Evolutionary conservation across 2,329 filamentous ascomycete species (phyloP).

Genomic region (Ascochyta lentis): DNA sequence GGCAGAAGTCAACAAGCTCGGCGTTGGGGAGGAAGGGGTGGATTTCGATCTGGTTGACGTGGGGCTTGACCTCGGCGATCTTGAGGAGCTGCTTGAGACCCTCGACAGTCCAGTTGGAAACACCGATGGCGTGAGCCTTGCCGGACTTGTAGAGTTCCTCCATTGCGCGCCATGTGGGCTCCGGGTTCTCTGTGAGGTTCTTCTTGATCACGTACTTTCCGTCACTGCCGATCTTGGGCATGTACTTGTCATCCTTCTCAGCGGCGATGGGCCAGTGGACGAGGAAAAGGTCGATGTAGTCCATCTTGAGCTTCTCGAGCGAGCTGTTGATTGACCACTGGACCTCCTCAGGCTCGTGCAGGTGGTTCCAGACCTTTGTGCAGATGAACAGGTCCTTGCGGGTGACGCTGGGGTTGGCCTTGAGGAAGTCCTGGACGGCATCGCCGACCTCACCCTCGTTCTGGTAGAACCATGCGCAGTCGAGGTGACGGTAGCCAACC

Average conservation of each 20-base stretch:
- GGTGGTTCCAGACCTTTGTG: conserved; percentile 71
- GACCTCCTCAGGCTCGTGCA: conserved; percentile 63
- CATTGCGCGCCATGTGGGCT: conserved; percentile 71
- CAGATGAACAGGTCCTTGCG: conserved; percentile 72
- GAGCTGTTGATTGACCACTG: conserved; percentile 68
- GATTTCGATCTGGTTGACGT: conserved; percentile 77
- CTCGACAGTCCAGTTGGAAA: conserved; percentile 73
- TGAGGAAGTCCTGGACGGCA: conserved; percentile 66
- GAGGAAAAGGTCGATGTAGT: conserved; percentile 74
- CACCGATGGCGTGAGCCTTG: conserved; percentile 70
- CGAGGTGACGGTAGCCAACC: conserved; percentile 68
- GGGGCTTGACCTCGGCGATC: conserved; percentile 70
- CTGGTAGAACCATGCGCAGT: conserved; percentile 73
- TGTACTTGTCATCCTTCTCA: conserved; percentile 59
- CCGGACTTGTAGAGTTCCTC: conserved; percentile 69
- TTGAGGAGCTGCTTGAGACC: conserved; percentile 72
- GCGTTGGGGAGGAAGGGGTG: conserved; percentile 76
- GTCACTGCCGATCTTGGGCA: conserved; percentile 62
- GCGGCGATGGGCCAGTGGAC: conserved; percentile 66
- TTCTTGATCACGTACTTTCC: conserved; percentile 69
- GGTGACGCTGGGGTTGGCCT: conserved; percentile 60
- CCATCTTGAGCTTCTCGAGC: conserved; percentile 65
- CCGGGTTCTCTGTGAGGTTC: conserved; percentile 70
- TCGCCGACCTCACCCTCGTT: conserved; percentile 75
- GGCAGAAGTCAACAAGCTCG: conserved; percentile 64